Conservation (phyloP, 2,329 filamentous ascomycete species). For the Fusarium palustre region DNA sequence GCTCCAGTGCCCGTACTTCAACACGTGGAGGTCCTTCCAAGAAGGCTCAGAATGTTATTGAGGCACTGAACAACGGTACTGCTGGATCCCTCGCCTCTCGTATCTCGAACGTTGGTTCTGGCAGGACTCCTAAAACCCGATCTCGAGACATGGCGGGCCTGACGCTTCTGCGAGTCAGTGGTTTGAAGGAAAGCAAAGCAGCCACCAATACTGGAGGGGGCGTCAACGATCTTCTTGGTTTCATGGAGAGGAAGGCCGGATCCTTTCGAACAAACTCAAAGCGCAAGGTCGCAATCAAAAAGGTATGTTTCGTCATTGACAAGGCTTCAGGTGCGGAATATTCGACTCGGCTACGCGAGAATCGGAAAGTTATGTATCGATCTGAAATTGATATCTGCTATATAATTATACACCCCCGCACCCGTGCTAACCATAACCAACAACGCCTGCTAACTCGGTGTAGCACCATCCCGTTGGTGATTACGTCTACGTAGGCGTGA, state of each 20-base stretch:
- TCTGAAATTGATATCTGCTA: constrained; percentile 32
- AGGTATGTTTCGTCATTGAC: constrained; percentile 73
- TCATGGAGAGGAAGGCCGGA: constrained; percentile 77
- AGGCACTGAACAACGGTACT: constrained; percentile 56
- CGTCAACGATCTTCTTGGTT: constrained; percentile 71
- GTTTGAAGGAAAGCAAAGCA: constrained; percentile 76
- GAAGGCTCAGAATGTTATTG: constrained; percentile 57
- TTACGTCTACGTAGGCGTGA: constrained; percentile 74
- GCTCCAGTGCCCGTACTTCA: constrained; percentile 45
- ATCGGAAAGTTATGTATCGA: constrained; percentile 38
- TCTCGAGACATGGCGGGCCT: constrained; percentile 43
- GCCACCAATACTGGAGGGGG: constrained; percentile 74
- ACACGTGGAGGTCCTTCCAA: constrained; percentile 51
- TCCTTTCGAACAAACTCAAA: constrained; percentile 60
- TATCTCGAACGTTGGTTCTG: constrained; percentile 48
- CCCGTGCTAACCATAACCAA: constrained; percentile 38
- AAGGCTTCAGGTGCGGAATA: constrained; percentile 47
- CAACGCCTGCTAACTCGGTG: constrained; percentile 73
- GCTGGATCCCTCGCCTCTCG: constrained; percentile 51
- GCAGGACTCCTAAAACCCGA: constrained; percentile 43
- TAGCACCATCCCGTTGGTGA: constrained; percentile 78
- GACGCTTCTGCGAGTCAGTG: constrained; percentile 64
- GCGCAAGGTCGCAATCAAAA: constrained; percentile 74
- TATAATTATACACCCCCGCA: constrained; percentile 38
- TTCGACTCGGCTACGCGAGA: constrained; percentile 39